A percentile compares a stretch with the other conserved stretches of the same genome.
These are phyloP conservation scores for Podaxis pistillaris DNA, from an alignment of 768 basidiomycete genomes.

Conservation along the genomic window DNA sequence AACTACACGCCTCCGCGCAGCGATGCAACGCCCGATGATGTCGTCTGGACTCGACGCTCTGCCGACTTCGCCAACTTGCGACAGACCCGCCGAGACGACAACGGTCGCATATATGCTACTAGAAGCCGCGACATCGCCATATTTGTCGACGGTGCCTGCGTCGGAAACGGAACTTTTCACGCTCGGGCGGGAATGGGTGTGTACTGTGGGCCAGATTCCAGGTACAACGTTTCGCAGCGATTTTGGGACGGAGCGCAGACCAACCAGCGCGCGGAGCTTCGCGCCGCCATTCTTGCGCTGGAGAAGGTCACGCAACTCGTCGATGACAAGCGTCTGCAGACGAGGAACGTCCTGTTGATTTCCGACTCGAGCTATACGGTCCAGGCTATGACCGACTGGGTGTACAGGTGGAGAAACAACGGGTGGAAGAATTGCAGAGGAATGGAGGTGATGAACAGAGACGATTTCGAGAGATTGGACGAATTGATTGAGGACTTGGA, in stretches of 20 bases:
- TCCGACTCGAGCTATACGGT: conserved; percentile 10
- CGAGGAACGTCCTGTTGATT: conserved; percentile 7
- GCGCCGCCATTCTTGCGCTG: conserved; percentile 10
- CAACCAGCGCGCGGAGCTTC: conserved; percentile 13
- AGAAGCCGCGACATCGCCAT: conserved; percentile 3
- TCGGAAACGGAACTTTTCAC: conserved; percentile 6
- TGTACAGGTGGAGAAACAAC: conserved; percentile 13
- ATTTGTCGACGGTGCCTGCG: conserved; percentile 12
- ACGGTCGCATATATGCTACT: neutral
- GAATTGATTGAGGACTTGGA: neutral
- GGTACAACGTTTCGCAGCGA: conserved; percentile 2
- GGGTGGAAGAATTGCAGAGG: conserved; percentile 13
- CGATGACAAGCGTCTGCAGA: neutral
- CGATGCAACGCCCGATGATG: neutral
- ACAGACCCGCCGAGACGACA: neutral
- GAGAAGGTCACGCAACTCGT: neutral
- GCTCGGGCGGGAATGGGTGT: conserved; percentile 10
- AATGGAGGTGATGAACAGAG: conserved; percentile 8
- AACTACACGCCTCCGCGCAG: neutral
- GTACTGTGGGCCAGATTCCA: conserved; percentile 7
- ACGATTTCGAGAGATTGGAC: conserved; percentile 1
- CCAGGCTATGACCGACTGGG: conserved; percentile 6
- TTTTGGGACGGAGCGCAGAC: conserved; percentile 7
- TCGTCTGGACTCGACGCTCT: neutral
- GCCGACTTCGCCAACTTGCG: neutral